Evolutionary conservation across 1,284 basidiomycete genomes (phyloP), one percentile per base, ranked within the genome.

Genomic region (Moesziomyces sp.): DNA sequence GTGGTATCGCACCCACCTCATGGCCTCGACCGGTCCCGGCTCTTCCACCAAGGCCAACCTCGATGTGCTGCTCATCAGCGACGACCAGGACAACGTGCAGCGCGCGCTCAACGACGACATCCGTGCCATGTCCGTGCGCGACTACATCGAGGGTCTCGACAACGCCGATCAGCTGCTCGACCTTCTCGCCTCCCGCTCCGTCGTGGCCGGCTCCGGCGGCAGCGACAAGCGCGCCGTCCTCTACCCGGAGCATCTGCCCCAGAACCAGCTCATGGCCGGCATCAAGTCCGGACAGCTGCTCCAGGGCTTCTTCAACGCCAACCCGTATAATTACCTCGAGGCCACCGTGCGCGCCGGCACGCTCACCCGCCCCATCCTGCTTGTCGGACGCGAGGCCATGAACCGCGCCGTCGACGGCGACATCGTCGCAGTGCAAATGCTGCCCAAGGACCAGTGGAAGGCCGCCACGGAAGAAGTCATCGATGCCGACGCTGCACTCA

Each of bases 371-470:
- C 91, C 93, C 0, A 88, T 99, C 11, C 87, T 99, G 9, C 87
- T 99, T 2, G 88, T 93, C 21, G 95, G 96, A 0, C 88, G 94
- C 28, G 91, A 96, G 84, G 90, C 93, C 61, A 97, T 98, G 92
- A 99, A 99, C 83, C 90, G 97, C 26, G 90, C 94, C 0, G 92
- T 98, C 4, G 90, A 97, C 58, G 95, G 97, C 1, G 97, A 99
- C 81, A 86, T 97, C 18, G 94, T 99, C 0, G 93, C 91, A 0
- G 90, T 99, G 1, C 91, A 97, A 83, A 87, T 99, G 0, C 91
- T 98, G 61, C 89, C 91, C 21, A 89, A 96, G 84, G 88, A 87
- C 5, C 91, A 98, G 79, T 99, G 97, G 97, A 94, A 93, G 83
- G 91, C 93, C 0, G 92, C 94, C 5, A 90, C 90, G 5, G 92